Evolutionary conservation across 1,284 basidiomycete species (phyloP), one percentile per base, ranked within the genome.

Genomic region (Veloboletus limbatus): DNA sequence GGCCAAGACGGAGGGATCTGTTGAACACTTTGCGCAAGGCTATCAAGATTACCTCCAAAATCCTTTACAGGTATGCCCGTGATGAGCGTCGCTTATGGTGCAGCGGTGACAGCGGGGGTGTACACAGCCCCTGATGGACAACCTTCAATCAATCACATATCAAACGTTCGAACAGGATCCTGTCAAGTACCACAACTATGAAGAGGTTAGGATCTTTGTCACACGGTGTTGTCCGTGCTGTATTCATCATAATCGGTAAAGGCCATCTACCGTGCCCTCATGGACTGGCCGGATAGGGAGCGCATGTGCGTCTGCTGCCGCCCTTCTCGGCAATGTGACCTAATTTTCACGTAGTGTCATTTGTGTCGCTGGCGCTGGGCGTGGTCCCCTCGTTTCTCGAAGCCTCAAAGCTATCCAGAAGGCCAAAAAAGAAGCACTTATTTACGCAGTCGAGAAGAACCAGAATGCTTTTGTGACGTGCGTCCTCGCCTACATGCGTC

Each of bases 151-250:
- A 57, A 79, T 86, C 47, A 98, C 95, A 7, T 99, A 99, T 67
- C 92, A 98, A 62, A 93, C 92, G 7, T 99, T 99, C 59, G 97
- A 99, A 64, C 84, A 92, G 60, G 97, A 99, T 71, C 94, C 97
- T 1, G 85, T 98, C 54, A 99, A 99, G 69, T 99, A 99, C 63
- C 69, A 78, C 41, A 85, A 92, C 56, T 99, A 99, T 66, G 97
- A 99, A 71, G 91, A 98, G 76, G 91, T 83, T 30, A 42, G 57
- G 41, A 35, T 47, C 32, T 25, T 40, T 33, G 31, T 47, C 42
- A 56, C 44, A 51, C 22, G 45, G 40, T 34, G 40, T 40, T 36
- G 24, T 37, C 49, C 47, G 42, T 35, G 43, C 21, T 22, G 25
- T 30, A 40, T 49, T 49, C 43, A 55, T 43, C 40, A 43, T 51